Percentiles rank a stretch among this genome's conserved stretches.
Conservation (phyloP, 306 rosid genomes). For the Lithocarpus polystachyus region DNA sequence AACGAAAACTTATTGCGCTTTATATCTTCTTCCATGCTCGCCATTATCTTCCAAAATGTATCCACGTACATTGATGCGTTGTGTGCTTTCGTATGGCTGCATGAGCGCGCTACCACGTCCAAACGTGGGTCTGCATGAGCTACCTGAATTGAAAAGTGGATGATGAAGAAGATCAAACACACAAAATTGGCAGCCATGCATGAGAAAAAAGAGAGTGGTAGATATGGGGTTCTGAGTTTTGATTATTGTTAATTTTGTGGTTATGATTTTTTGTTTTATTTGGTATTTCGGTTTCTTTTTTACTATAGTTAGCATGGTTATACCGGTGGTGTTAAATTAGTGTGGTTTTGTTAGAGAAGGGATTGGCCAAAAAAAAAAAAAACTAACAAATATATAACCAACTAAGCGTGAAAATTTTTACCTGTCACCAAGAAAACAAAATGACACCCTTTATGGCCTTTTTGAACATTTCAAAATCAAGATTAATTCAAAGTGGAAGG, state of each 20-base stretch:
- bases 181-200: conserved; percentile 22
- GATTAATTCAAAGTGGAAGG: not conserved
- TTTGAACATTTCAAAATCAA: not conserved
- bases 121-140: not conserved
- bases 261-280: not conserved
- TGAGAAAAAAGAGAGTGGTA: not conserved
- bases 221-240: not conserved
- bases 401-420: too few relatives aligned
- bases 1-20: not conserved
- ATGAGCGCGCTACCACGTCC: conserved; percentile 17
- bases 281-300: not conserved
- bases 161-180: conserved; percentile 5
- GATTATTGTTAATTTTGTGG: not conserved
- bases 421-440: not conserved
- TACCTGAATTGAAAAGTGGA: not conserved
- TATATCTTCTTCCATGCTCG: conserved; percentile 12
- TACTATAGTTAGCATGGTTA: conserved; percentile 16
- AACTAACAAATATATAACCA: not conserved
- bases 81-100: not conserved
- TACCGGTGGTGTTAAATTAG: not conserved
- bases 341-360: not conserved
- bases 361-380: not conserved
- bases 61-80: not conserved
- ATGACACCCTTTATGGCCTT: not conserved
- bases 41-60: not conserved